A percentile compares a stretch with the other conserved stretches of the same genome.
Evolutionary conservation across 2,329 filamentous ascomycete species (phyloP).

Genomic region (Lachnellula suecica): DNA sequence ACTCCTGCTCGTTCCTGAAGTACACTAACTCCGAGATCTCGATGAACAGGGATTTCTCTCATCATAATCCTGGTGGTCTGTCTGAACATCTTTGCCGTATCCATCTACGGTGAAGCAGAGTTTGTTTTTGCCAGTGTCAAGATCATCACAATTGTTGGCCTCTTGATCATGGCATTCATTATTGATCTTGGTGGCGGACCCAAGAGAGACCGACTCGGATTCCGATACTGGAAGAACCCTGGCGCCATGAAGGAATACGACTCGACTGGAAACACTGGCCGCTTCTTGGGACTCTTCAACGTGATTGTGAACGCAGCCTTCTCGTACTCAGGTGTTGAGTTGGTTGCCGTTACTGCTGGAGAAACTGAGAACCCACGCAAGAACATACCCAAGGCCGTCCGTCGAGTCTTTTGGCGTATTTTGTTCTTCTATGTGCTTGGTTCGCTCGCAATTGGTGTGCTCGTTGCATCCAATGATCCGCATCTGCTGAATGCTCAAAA

Average conservation of each 20-base stretch:
- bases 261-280: slow-evolving; percentile 50
- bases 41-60: slow-evolving; percentile 44
- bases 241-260: slow-evolving; percentile 40
- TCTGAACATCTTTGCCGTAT: slow-evolving; percentile 56
- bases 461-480: slow-evolving; percentile 36
- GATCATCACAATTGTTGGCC: slow-evolving; percentile 53
- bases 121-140: slow-evolving; percentile 59
- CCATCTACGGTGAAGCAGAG: slow-evolving; percentile 58
- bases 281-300: slow-evolving; percentile 49
- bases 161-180: slow-evolving; percentile 51
- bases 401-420: slow-evolving; percentile 59
- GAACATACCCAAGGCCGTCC: slow-evolving; percentile 63
- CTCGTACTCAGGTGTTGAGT: slow-evolving; percentile 49
- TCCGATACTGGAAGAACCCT: slow-evolving; percentile 60
- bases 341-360: slow-evolving; percentile 55
- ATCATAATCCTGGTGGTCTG: slow-evolving; percentile 36
- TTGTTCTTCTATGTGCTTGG: slow-evolving; percentile 62
- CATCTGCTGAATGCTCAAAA: slow-evolving; percentile 10
- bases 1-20: too few relatives aligned
- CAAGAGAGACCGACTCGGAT: slow-evolving; percentile 58
- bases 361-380: slow-evolving; percentile 64
- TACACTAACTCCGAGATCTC: too few relatives aligned
- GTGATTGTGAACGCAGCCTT: slow-evolving; percentile 46
- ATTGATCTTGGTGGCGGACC: slow-evolving; percentile 56
- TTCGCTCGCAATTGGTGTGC: slow-evolving; percentile 46